Evolutionary conservation across 2,329 filamentous ascomycete genomes (phyloP).

Genomic region (Cryoendolithus antarcticus): DNA sequence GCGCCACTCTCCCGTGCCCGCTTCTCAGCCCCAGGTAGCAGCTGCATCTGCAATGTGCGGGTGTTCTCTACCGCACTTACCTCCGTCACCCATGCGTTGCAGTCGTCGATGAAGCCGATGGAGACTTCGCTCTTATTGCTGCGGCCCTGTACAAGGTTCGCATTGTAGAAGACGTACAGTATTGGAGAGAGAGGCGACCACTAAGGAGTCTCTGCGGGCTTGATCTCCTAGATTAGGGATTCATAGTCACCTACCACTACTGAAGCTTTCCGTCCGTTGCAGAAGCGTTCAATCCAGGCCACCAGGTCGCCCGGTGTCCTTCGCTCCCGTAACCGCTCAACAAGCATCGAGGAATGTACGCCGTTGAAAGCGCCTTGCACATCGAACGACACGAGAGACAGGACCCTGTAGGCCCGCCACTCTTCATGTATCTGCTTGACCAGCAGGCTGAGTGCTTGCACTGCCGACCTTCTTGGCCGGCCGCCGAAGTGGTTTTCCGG

Average conservation of each 20-base stretch:
- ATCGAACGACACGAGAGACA: conserved; percentile 18
- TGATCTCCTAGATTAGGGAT: conserved; percentile 10
- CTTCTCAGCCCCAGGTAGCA: no score
- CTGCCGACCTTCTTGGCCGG: neutral
- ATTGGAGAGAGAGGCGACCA: conserved; percentile 22
- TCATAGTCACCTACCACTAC: conserved; percentile 3
- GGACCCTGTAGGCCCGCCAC: neutral
- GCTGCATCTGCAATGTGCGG: no score
- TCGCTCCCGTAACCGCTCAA: conserved; percentile 22
- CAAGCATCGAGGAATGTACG: conserved; percentile 24
- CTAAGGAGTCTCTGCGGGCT: conserved; percentile 18
- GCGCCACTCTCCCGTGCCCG: no score
- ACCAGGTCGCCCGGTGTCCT: conserved; percentile 15
- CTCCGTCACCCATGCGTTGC: no score
- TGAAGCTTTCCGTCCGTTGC: conserved; percentile 3
- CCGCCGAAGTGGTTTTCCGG: conserved; percentile 1
- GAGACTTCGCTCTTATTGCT: no score
- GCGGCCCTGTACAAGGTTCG: neutral
- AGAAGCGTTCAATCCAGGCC: conserved; percentile 18
- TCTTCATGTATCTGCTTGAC: neutral
- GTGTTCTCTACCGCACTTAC: no score
- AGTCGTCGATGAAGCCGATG: no score
- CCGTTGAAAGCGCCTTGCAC: conserved; percentile 22
- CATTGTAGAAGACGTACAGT: conserved; percentile 24
- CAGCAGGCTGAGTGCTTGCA: neutral